Evolutionary conservation across 352 stramenopile genomes (phyloP), one percentile per base, ranked within the genome.

Genomic region (Blastocystis sp.): DNA sequence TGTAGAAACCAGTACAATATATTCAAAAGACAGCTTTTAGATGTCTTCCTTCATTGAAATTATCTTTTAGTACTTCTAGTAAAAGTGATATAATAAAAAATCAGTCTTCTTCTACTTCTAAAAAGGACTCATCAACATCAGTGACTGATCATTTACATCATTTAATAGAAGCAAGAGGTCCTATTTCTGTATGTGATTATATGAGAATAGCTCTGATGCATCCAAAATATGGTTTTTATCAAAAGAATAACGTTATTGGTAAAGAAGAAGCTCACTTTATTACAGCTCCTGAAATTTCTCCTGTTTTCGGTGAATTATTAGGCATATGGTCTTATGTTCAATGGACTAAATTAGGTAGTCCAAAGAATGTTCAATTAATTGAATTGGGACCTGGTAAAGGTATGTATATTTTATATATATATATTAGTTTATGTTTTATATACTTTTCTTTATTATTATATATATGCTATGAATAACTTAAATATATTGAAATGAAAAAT

Each of bases 301-400:
- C 89, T 57, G 84, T 90, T 70, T 93, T 93, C 66, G 82, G 83
- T 44, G 83, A 93, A 66, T 71, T 91, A 31, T 73, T 91, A 52
- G 77, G 78, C 25, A 68, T 93, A 7, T 93, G 83, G 83, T 88
- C 79, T 65, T 75, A 90, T 23, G 80, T 77, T 6, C 86, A 77
- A 25, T 92, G 82, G 81, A 75, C 86, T 70, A 73, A 82, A 39
- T 83, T 86, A 74, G 77, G 76, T 19, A 73, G 68, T 66, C 80
- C 79, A 1, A 64, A 57, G 2, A 67, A 71, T 13, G 68, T 89
- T 47, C 77, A 84, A 65, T 67, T 92, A 37, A 77, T 91, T 41
- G 82, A 92, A 74, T 73, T 89, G 67, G 82, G 82, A 18, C 72
- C 70, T 1, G 69, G 67, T 18, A 54, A 54, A 25, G 69, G n/a